phyloP scores from a whole-genome alignment of 2,329 filamentous ascomycete species.

The Phyllosticta citribraziliensis region DNA sequence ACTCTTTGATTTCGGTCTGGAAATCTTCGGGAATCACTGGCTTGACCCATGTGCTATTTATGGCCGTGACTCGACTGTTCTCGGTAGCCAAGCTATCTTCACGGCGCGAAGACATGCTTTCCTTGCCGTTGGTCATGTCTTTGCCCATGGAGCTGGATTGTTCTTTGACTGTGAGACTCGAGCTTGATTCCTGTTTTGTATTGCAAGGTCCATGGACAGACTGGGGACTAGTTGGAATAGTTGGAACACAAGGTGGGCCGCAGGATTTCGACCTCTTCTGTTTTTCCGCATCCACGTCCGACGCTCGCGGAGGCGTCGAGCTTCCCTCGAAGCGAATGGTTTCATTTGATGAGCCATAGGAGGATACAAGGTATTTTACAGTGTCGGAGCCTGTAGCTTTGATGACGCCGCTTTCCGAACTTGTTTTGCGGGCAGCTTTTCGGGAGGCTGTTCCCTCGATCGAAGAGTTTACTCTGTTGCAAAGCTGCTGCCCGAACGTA shows the following conservation, averaged over 20 bases:
- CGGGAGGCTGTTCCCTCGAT: neutral
- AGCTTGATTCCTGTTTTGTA: neutral
- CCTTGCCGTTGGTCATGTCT: neutral
- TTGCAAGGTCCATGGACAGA: neutral
- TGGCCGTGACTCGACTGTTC: neutral
- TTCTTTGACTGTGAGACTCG: neutral
- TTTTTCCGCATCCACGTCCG: neutral
- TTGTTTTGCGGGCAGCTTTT: neutral
- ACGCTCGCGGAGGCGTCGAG: neutral
- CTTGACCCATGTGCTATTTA: neutral
- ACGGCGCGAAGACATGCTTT: neutral
- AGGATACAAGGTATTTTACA: neutral
- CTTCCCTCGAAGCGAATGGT: neutral
- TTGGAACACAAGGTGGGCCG: neutral
- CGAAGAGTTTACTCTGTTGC: neutral
- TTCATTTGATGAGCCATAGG: neutral
- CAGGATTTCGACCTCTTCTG: neutral
- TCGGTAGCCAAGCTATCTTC: neutral
- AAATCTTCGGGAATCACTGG: neutral
- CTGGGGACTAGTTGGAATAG: too few species aligned
- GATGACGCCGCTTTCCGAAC: neutral
- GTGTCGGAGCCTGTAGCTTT: neutral
- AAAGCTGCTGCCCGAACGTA: neutral
- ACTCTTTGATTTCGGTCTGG: conserved; percentile 2
- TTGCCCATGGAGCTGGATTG: neutral